Evolutionary conservation across 1,284 basidiomycete genomes (phyloP), one percentile per base, ranked within the genome.

Genomic region (Pseudozyma sp.): DNA sequence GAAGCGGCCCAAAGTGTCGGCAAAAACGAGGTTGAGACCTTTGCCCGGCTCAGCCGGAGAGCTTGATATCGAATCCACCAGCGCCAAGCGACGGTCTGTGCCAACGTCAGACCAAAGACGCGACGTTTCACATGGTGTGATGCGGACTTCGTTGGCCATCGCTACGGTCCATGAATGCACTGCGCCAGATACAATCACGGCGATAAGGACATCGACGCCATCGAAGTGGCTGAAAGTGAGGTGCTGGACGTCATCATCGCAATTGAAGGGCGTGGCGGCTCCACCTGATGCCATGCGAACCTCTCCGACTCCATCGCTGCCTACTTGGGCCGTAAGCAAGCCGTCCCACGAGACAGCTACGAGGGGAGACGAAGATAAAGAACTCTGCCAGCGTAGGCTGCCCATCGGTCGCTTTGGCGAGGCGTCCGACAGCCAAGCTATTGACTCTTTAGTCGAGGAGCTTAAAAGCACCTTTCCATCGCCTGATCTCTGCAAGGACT

Each of bases 401-500:
- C 49, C 40, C 37, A 19, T 30, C 13, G 59, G 35, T 7, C 19
- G 42, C 1, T 31, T 9, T 2, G n/a, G 13, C 3, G 55, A 52
- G 29, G 46, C 39, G 7, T 59, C 49, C 19, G 37, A 47, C 11
- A 31, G 31, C 72, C 72, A 75, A 13, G 17, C 29, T 30, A 75
- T 54, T 4, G 64, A 43, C 29, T 70, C 64, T n/a, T 47, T 48
- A 11, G 60, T 37, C 9, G 72, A 59, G n/a, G 54, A 51, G 48
- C 72, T 70, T n/a, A 67, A 3, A 19, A 75, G 37, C 2, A 44
- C 29, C 10, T 17, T 59, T 6, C 72, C 72, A 33, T 67, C 50
- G 17, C 19, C 50, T 1, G 72, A 70, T 14, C 72, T 54, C 5
- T 30, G 10, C 19, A 75, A 30, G 1, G 24, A 35, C 5, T 58